These are phyloP conservation scores for Magnusiomyces suaveolens DNA, from an alignment of 1,139 yeast genomes.

Conservation along the genomic window DNA sequence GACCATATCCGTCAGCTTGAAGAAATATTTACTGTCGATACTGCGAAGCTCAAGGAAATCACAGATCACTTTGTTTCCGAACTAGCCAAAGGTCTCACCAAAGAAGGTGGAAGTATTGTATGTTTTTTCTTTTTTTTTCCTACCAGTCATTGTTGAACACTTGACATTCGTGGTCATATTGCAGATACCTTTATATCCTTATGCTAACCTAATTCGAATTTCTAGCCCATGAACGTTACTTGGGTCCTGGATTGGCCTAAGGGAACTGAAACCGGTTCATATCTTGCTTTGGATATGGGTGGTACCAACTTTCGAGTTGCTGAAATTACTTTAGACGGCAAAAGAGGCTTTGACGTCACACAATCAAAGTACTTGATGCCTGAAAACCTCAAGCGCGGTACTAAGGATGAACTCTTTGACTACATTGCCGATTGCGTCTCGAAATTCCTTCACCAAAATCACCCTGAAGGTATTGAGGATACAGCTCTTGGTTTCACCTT, in stretches of 20 bases:
- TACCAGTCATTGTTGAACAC: too few species aligned
- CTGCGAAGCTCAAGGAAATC: conserved; percentile 51
- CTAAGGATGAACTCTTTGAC: conserved; percentile 66
- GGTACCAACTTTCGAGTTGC: conserved; percentile 92
- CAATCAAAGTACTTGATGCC: conserved; percentile 77
- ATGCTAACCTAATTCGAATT: too few species aligned
- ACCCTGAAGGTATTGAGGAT: conserved; percentile 24
- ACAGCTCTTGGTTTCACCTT: conserved; percentile 91
- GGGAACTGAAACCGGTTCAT: conserved; percentile 82
- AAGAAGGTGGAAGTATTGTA: conserved; percentile 68
- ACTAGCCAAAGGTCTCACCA: conserved; percentile 60
- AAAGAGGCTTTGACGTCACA: conserved; percentile 66
- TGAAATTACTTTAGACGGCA: conserved; percentile 68
- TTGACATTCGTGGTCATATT: too few species aligned
- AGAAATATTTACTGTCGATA: conserved; percentile 51
- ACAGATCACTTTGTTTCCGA: conserved; percentile 62
- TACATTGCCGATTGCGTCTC: conserved; percentile 78
- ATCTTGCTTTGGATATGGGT: conserved; percentile 88
- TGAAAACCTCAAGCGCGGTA: conserved; percentile 62
- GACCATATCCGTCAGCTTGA: conserved; percentile 52
- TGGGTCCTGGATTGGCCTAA: conserved; percentile 94
- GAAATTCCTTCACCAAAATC: conserved; percentile 49
- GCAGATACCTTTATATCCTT: too few species aligned
- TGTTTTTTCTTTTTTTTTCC: too few species aligned
- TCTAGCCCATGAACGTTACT: conserved; percentile 96